Evolutionary conservation across 140 eudicot genomes (phyloP).

Genomic region (Oenanthe javanica): DNA sequence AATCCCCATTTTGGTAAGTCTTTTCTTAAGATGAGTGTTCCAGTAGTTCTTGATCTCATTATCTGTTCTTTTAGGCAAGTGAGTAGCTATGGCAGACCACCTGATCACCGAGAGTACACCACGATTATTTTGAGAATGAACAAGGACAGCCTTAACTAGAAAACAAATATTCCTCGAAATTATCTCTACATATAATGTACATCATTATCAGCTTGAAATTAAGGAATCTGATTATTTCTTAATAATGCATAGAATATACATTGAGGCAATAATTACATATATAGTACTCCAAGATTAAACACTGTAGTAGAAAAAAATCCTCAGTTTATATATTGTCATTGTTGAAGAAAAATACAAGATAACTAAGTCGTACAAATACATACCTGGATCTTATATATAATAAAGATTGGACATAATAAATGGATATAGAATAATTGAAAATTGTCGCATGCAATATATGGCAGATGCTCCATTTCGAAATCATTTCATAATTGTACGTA

Average conservation of each 20-base stretch:
- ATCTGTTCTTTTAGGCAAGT: conserved; percentile 82
- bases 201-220: neutral
- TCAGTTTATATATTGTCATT: conserved; percentile 6
- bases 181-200: neutral
- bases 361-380: neutral
- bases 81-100: conserved; percentile 98
- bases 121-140: neutral
- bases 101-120: conserved; percentile 17
- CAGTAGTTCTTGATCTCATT: conserved; percentile 90
- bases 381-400: neutral
- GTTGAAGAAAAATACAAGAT: conserved; percentile 7
- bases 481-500: too few relatives aligned
- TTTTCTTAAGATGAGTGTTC: conserved; percentile 88
- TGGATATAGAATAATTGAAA: conserved; percentile 8
- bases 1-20: conserved; percentile 76
- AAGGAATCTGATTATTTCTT: neutral
- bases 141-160: conserved; percentile 21
- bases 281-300: conserved; percentile 4
- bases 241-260: neutral
- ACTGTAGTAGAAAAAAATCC: neutral
- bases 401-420: neutral
- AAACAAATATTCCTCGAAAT: conserved; percentile 5
- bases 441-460: conserved; percentile 9
- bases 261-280: neutral
- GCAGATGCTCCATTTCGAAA: conserved; percentile 1